These are phyloP conservation scores for Myxozyma neglecta DNA, from an alignment of 805 yeast genomes.

Conservation along the genomic window DNA sequence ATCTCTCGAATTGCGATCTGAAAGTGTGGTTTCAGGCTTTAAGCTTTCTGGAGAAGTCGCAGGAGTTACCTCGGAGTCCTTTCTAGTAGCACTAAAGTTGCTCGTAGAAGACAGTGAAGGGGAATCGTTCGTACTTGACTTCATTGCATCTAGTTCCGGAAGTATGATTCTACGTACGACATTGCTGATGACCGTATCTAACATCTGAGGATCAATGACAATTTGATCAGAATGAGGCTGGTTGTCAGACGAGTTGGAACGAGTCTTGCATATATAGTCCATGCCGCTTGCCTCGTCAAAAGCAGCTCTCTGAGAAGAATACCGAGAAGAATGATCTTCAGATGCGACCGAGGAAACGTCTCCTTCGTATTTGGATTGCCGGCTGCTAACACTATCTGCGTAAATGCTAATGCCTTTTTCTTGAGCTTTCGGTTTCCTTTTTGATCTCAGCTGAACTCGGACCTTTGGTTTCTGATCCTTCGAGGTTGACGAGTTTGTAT, in stretches of 20 bases:
- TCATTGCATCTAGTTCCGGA: background rate
- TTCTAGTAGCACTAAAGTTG: background rate
- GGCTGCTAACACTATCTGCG: background rate
- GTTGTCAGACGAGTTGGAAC: background rate
- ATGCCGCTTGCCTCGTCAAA: background rate
- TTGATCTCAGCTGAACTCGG: constrained; percentile 18
- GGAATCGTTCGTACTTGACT: background rate
- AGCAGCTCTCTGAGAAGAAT: background rate
- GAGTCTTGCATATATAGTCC: background rate
- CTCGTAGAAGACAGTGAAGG: background rate
- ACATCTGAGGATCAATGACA: constrained; percentile 9
- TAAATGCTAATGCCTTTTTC: background rate
- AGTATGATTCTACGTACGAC: constrained; percentile 10
- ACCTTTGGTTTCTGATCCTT: constrained; percentile 19
- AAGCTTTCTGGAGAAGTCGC: too few relatives aligned
- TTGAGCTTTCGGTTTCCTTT: background rate
- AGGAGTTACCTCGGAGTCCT: too few relatives aligned
- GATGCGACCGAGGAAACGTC: background rate
- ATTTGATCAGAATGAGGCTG: background rate
- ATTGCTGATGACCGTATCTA: constrained; percentile 17
- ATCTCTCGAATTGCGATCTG: too few relatives aligned
- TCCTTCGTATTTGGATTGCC: background rate
- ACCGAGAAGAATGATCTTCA: background rate
- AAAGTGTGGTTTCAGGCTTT: too few relatives aligned
- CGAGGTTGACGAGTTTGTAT: background rate